Evolutionary conservation across 2,329 filamentous ascomycete genomes (phyloP), one percentile per base, ranked within the genome.

Genomic region (Coniochaeta prunicola): DNA sequence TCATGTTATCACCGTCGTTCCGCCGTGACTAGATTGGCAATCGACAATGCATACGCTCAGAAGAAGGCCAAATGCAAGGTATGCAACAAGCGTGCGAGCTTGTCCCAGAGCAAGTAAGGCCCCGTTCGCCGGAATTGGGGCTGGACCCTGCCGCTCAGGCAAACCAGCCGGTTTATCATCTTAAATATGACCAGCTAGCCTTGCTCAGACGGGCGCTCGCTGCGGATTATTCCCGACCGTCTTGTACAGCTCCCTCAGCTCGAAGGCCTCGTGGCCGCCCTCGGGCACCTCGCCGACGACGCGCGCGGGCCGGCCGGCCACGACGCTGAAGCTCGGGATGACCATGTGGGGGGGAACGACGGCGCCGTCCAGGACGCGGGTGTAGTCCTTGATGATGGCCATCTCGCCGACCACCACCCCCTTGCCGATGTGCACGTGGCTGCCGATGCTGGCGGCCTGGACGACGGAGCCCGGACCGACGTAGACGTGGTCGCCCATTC

Each of bases 401-500:
- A 97, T 92, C 65, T 92, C 89, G 59, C 91, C 90, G 56, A 99
- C 80, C 1, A 89, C 87, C 62, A 87, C 90, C 57, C 86, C 84
- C 58, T 82, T 81, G 24, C 92, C 92, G 61, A 99, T 90, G 70
- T 91, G 85, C 17, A 97, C 92, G 74, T 97, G 91, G 65, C 82
- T 91, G 1, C 90, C 90, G 58, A 99, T 85, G 36, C 85, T 83
- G 7, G 92, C 91, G 0, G 93, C 91, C 70, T 94, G 91, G 38
- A 99, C 82, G 40, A 93, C 84, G 38, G 86, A 86, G 34, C 79
- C 78, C 67, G 84, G 81, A 60, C 91, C 92, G 56, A 99, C 83
- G 73, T 93, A 97, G 63, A 97, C 92, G 74, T 97, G 93, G 72
- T 97, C 92, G 53, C 92, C 92, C 64, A 99, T 89, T 62, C 94